Evolutionary conservation across 805 yeast genomes (phyloP).

Genomic region (Wickerhamiella domercqiae): DNA sequence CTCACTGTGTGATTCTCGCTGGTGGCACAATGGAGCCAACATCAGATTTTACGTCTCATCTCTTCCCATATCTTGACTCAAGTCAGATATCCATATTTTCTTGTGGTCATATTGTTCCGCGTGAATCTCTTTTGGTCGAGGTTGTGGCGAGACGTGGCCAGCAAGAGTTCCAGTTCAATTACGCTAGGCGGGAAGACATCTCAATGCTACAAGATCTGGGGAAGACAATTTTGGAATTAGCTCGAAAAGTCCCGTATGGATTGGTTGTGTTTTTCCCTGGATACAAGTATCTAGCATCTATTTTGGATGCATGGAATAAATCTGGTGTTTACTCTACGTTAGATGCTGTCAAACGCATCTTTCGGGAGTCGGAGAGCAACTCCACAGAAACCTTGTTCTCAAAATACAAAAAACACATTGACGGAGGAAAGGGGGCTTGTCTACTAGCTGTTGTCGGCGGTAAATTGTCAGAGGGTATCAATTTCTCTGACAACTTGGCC

Average conservation of each 20-base stretch:
- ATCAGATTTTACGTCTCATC: conserved; percentile 46
- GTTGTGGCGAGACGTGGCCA: conserved; percentile 27
- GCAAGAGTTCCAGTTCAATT: conserved; percentile 48
- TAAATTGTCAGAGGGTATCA: conserved; percentile 82
- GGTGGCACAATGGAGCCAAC: conserved; percentile 96
- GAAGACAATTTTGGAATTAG: conserved; percentile 29
- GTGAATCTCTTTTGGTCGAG: conserved; percentile 45
- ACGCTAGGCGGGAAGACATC: conserved; percentile 38
- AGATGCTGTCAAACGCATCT: conserved; percentile 25
- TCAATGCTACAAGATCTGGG: conserved; percentile 39
- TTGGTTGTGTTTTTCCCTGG: conserved; percentile 76
- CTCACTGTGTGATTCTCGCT: conserved; percentile 61
- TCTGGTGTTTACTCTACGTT: conserved; percentile 19
- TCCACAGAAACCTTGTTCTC: conserved; percentile 33
- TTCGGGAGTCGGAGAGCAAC: conserved; percentile 37
- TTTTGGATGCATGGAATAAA: conserved; percentile 38
- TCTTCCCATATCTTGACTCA: conserved; percentile 42
- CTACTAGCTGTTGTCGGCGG: conserved; percentile 86
- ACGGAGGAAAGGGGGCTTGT: conserved; percentile 37
- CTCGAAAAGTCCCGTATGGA: conserved; percentile 47
- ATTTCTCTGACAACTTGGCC: conserved; percentile 76
- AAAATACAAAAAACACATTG: conserved; percentile 35
- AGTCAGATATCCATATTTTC: conserved; percentile 36
- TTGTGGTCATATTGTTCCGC: conserved; percentile 78
- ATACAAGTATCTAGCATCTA: conserved; percentile 49